Evolutionary conservation across 1,284 basidiomycete genomes (phyloP), one percentile per base, ranked within the genome.

Genomic region (Ceratobasidium sp.): DNA sequence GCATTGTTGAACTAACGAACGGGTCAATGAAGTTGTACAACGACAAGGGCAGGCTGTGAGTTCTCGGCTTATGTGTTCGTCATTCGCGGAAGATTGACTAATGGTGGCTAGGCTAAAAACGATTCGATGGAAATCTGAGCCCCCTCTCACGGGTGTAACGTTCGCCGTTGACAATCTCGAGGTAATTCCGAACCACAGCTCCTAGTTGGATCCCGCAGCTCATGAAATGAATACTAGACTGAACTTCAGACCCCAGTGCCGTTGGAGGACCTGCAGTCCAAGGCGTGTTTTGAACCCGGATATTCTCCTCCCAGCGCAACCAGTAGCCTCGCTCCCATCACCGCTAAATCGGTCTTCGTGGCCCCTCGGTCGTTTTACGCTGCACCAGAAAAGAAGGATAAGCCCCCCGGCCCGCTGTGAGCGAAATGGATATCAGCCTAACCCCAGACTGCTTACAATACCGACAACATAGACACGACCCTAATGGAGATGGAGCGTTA

Each of bases 401-500:
- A 79, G 33, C 66, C 67, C 0, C 12, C 48, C 44, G 73, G 60
- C 8, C 73, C 73, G 3, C 81, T 92, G 93, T 93, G 80, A 82
- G 88, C 82, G 23, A 48, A 27, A 55, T 59, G 33, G 48, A 38
- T 35, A 78, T 81, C 71, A 60, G 80, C 67, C 79, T 79, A 79
- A 82, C 81, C 52, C 52, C 18, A 38, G 4, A 8, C 30, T 27
- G 33, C 33, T 41, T 16, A 55, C 38, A 10, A 81, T 80, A 54
- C 80, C 81, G 5, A 79, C 60, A 83, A 84, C 60, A 44, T 46
- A 93, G 94, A 78, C 91, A 95, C 82, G 91, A 97, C 83, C 94
- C 96, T 0, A 84, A 89, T 3, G 89, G 88, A 2, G 88, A 91
- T 65, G 93, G 90, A 0, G 96, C 96, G 0, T 85, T 99, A 8